These are phyloP conservation scores for Puccinia hordei DNA, from an alignment of 1,284 basidiomycete genomes.

Conservation along the genomic window DNA sequence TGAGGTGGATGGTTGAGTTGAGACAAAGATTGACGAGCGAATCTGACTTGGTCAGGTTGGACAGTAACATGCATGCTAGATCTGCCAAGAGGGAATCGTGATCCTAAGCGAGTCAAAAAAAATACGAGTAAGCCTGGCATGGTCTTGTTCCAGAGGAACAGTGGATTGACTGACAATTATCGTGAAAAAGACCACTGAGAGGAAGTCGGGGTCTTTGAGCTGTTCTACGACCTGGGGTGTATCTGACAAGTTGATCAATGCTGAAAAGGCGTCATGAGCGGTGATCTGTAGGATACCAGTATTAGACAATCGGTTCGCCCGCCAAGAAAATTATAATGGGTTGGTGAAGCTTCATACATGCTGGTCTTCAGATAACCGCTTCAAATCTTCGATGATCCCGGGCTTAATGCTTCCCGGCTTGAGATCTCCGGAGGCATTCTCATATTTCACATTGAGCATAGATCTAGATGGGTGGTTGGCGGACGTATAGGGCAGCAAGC, in stretches of 20 bases:
- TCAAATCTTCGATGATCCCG: slow-evolving; percentile 56
- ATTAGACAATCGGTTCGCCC: too few species aligned
- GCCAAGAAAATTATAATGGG: too few species aligned
- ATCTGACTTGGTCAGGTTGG: slow-evolving; percentile 80
- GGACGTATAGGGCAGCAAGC: slow-evolving; percentile 77
- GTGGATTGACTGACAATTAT: slow-evolving; percentile 70
- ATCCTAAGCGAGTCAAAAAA: slow-evolving; percentile 65
- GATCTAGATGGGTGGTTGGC: slow-evolving; percentile 69
- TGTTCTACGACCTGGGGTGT: slow-evolving; percentile 71
- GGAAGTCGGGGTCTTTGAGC: slow-evolving; percentile 74
- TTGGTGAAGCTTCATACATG: slow-evolving; percentile 71
- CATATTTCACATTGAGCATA: slow-evolving; percentile 67
- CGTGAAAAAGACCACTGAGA: slow-evolving; percentile 84
- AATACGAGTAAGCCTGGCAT: slow-evolving; percentile 1
- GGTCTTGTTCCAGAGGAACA: not conserved
- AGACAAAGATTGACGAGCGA: slow-evolving; percentile 71
- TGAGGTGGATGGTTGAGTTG: slow-evolving; percentile 69
- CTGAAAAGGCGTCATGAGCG: slow-evolving; percentile 91
- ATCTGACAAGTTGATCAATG: slow-evolving; percentile 91
- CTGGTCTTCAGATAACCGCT: slow-evolving; percentile 69
- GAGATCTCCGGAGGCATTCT: slow-evolving; percentile 59
- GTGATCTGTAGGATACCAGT: slow-evolving; percentile 67
- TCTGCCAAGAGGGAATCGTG: slow-evolving; percentile 86
- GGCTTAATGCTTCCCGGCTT: slow-evolving; percentile 49
- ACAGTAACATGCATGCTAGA: slow-evolving; percentile 92